These are phyloP conservation scores for Amanita fuliginea DNA, from an alignment of 768 basidiomycete species.

Conservation along the genomic window DNA sequence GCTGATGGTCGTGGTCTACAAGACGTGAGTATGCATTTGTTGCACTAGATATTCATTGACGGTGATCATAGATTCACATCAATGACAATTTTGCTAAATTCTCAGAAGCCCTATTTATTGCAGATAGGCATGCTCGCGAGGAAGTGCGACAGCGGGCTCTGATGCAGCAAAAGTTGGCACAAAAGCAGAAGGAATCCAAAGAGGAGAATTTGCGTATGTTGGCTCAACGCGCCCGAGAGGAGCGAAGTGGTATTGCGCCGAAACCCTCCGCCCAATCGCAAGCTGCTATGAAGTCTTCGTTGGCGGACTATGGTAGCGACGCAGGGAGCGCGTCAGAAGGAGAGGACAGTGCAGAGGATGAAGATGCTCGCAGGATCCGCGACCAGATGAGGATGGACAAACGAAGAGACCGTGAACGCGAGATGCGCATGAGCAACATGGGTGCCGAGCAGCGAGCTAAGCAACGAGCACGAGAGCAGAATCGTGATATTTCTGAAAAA, in stretches of 20 bases:
- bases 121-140: constrained; percentile 94
- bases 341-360: constrained; percentile 58
- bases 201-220: constrained; percentile 92
- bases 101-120: constrained; percentile 90
- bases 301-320: constrained; percentile 84
- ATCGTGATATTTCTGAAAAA: constrained; percentile 99
- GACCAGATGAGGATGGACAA: constrained; percentile 91
- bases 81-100: constrained; percentile 99
- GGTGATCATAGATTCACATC: constrained; percentile 70
- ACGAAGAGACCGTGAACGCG: constrained; percentile 86
- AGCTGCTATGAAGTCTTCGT: constrained; percentile 60
- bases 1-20: constrained; percentile 98
- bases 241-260: constrained; percentile 70
- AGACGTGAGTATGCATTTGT: constrained; percentile 52
- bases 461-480: constrained; percentile 90
- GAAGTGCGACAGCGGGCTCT: constrained; percentile 93
- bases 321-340: constrained; percentile 44
- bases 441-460: constrained; percentile 94
- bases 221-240: constrained; percentile 92
- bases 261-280: constrained; percentile 59
- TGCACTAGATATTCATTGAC: neutral
- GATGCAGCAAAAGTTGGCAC: constrained; percentile 98
- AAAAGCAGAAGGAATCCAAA: constrained; percentile 95
- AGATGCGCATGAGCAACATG: constrained; percentile 99
- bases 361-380: constrained; percentile 76